Conservation (phyloP, 768 basidiomycete species). For the Podaxis sp. region DNA sequence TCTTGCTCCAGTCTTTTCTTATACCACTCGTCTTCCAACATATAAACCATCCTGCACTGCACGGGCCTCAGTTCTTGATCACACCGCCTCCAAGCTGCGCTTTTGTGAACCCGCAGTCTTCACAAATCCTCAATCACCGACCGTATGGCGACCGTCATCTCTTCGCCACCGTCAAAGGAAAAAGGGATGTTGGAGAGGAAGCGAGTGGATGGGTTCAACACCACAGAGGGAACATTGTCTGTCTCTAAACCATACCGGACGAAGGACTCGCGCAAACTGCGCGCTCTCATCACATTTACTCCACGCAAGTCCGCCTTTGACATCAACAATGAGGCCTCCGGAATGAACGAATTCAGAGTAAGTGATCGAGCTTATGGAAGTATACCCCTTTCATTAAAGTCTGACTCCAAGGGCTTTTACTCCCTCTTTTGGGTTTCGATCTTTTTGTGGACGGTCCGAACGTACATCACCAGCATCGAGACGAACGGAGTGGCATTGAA, state of each 20-base stretch:
- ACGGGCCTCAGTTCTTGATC: background rate
- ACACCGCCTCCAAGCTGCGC: background rate
- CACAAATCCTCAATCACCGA: background rate
- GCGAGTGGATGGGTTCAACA: slow-evolving; percentile 40
- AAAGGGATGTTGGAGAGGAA: slow-evolving; percentile 21
- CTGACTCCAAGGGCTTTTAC: slow-evolving; percentile 75
- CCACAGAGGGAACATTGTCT: slow-evolving; percentile 62
- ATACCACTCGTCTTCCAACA: background rate
- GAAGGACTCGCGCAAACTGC: slow-evolving; percentile 67
- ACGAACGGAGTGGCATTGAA: slow-evolving; percentile 75
- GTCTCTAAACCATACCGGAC: slow-evolving; percentile 77
- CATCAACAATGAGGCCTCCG: slow-evolving; percentile 66
- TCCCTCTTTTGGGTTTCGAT: slow-evolving; percentile 91
- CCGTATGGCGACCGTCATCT: slow-evolving; percentile 11
- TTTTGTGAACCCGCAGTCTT: background rate
- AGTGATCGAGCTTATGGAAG: slow-evolving; percentile 15
- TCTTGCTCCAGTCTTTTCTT: background rate
- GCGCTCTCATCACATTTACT: slow-evolving; percentile 80
- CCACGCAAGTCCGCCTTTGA: slow-evolving; percentile 87
- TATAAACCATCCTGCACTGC: background rate
- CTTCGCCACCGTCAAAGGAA: slow-evolving; percentile 9
- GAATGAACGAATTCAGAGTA: slow-evolving; percentile 83
- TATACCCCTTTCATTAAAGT: slow-evolving; percentile 5
- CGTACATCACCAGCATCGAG: slow-evolving; percentile 74
- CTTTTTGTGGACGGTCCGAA: slow-evolving; percentile 75